Evolutionary conservation across 2,329 filamentous ascomycete species (phyloP).

Genomic region (Beauveria australis): DNA sequence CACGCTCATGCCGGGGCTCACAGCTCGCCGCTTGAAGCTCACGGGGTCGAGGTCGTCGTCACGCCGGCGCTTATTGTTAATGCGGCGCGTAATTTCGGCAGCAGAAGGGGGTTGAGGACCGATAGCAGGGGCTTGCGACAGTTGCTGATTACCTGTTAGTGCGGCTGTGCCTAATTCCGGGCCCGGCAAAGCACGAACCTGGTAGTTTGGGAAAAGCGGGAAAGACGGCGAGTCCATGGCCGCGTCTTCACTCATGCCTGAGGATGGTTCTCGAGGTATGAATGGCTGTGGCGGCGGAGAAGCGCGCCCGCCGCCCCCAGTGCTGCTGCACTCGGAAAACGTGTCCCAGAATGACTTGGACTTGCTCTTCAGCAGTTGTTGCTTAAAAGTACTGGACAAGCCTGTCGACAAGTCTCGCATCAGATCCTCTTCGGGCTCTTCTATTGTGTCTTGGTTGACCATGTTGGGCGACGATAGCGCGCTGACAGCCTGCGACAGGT

Average conservation of each 20-base stretch:
- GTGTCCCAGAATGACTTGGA: constrained; percentile 67
- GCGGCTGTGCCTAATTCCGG: not conserved
- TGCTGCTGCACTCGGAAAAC: constrained; percentile 60
- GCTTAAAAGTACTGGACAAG: constrained; percentile 62
- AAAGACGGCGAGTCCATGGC: constrained; percentile 61
- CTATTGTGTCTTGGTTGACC: constrained; percentile 54
- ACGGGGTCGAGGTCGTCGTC: constrained; percentile 87
- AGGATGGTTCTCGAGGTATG: constrained; percentile 51
- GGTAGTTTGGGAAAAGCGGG: constrained; percentile 26
- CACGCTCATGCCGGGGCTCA: constrained; percentile 83
- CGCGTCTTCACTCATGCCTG: constrained; percentile 59
- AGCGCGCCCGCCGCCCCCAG: constrained; percentile 35
- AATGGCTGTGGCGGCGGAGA: constrained; percentile 61
- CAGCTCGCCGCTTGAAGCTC: constrained; percentile 83
- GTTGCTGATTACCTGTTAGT: constrained; percentile 16
- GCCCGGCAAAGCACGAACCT: constrained; percentile 15
- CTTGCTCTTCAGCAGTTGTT: constrained; percentile 63
- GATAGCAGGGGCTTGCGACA: constrained; percentile 23
- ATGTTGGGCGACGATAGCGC: constrained; percentile 62
- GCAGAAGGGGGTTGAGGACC: constrained; percentile 49
- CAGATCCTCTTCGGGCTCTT: constrained; percentile 64
- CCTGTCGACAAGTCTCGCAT: constrained; percentile 46
- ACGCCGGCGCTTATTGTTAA: constrained; percentile 73
- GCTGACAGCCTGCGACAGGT: constrained; percentile 43
- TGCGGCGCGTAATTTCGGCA: constrained; percentile 68